Base-by-base conservation (phyloP, 345 rosid species). In the Erysimum cheiranthoides region DNA sequence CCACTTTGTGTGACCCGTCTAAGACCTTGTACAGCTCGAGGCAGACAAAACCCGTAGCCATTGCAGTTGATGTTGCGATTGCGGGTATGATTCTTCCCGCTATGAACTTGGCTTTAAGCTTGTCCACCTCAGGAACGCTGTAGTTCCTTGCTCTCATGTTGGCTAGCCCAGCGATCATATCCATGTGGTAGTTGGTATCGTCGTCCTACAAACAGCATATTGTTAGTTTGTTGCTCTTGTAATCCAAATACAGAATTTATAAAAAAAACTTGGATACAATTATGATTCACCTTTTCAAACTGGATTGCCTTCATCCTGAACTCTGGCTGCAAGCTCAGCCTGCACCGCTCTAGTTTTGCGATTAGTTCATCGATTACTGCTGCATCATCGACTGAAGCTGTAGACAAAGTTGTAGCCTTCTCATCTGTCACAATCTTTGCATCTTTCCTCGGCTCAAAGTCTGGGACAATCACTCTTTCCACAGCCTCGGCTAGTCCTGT, bases 141-240 rank as follows among this genome's bases (percentile, higher is more conserved):
- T 96, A 96, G 87, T 96, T 96, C 74, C 97, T 93, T 47, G 99
- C 99, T 84, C 99, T 93, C 99, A 96, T 96, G 86, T 96, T 96
- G 35, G 99, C 99, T 40, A 96, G 91, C 51, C 87, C 99, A 58
- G 98, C 94, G 57, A 96, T 96, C 83, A 93, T 59, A 82, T 96
- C 99, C 98, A 96, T 93, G 84, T 96, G 99, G 78, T 88, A 96
- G 85, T 96, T 96, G 40, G 96, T 87, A 70, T 96, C 97, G 65
- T 96, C 99, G 71, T 96, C 99, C 99, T 96, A 84, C 70, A 74
- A 17, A 75, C 14, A 71, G 40, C 43, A 45, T n/a, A 46, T 18
- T 36, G 31, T 54, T 43, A 42, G 61, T 36, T 72, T 31, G 46
- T 36, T 13, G 36, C 66, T 42, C 21, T 12, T 39, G 35, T 49